Conservation (phyloP, 108 stramenopile genomes). For the Asterionellopsis glacialis region DNA sequence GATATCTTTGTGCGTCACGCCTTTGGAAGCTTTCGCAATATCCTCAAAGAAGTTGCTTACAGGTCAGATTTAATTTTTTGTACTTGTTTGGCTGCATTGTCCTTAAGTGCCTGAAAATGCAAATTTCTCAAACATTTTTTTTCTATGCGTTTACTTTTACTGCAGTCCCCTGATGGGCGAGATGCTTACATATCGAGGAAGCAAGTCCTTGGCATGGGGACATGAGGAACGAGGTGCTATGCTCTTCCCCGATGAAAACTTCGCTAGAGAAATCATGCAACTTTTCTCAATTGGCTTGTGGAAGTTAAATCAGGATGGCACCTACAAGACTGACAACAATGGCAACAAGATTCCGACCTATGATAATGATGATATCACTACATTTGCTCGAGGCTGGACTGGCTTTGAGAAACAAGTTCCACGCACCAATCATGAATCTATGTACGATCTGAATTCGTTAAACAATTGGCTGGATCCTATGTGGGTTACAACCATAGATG, state of each 20-base stretch:
- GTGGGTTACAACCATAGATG: conserved; percentile 21
- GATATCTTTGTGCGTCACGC: conserved; percentile 51
- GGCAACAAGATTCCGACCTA: conserved; percentile 35
- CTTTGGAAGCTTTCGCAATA: conserved; percentile 44
- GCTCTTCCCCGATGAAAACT: conserved; percentile 49
- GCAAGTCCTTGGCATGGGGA: neutral
- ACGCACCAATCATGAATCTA: conserved; percentile 38
- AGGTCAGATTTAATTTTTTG: conserved; percentile 11
- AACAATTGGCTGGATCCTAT: conserved; percentile 26
- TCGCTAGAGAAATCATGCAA: conserved; percentile 52
- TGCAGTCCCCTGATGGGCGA: conserved; percentile 20
- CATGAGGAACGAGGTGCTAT: neutral
- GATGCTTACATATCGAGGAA: conserved; percentile 36
- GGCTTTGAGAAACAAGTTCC: conserved; percentile 30
- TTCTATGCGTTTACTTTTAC: neutral
- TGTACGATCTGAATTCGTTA: conserved; percentile 21
- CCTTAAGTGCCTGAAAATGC: no score
- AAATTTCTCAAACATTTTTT: no score
- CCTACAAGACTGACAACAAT: conserved; percentile 21
- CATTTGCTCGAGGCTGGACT: conserved; percentile 39
- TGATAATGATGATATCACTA: conserved; percentile 35
- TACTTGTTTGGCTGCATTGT: no score
- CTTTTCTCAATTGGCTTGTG: conserved; percentile 42
- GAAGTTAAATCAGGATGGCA: conserved; percentile 42
- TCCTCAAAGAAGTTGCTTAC: conserved; percentile 40